phyloP scores from a whole-genome alignment of 495 filamentous ascomycete genomes.

The Lindgomyces ingoldianus region DNA sequence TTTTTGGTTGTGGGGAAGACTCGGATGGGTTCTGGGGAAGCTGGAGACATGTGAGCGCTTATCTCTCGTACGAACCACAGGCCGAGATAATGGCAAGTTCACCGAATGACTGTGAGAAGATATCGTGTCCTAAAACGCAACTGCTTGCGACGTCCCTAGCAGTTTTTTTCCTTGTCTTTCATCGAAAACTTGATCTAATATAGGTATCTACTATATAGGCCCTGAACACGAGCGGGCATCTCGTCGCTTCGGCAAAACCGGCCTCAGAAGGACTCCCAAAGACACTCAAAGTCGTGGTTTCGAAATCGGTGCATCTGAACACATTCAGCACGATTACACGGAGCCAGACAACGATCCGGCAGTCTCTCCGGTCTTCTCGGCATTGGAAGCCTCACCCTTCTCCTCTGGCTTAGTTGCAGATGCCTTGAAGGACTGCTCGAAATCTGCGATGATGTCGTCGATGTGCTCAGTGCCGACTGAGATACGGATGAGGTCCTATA shows the following conservation, averaged over 20 bases:
- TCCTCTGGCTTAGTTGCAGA: slow-evolving; percentile 46
- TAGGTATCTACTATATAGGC: too few relatives aligned
- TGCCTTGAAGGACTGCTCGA: slow-evolving; percentile 83
- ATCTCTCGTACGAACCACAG: too few relatives aligned
- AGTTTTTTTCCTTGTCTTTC: not conserved
- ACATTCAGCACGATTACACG: slow-evolving; percentile 7
- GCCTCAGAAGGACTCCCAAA: not conserved
- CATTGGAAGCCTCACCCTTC: slow-evolving; percentile 48
- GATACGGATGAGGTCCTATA: slow-evolving; percentile 82
- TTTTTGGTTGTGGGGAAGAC: not conserved
- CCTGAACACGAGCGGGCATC: too few relatives aligned
- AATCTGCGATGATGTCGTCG: slow-evolving; percentile 96
- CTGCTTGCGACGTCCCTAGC: not conserved
- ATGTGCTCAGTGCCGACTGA: slow-evolving; percentile 98
- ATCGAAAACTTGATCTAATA: too few relatives aligned
- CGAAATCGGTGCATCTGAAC: slow-evolving; percentile 7
- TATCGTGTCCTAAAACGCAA: not conserved
- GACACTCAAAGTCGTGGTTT: not conserved
- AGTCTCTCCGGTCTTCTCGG: slow-evolving; percentile 42
- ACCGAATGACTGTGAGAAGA: too few relatives aligned
- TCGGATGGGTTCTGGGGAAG: too few relatives aligned
- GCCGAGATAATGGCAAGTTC: too few relatives aligned
- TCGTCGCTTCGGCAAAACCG: not conserved
- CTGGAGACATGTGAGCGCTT: too few relatives aligned
- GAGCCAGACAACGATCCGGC: slow-evolving; percentile 39